Evolutionary conservation across 352 stramenopile species (phyloP), one percentile per base, ranked within the genome.

Genomic region (Pythium vanterpoolii): DNA sequence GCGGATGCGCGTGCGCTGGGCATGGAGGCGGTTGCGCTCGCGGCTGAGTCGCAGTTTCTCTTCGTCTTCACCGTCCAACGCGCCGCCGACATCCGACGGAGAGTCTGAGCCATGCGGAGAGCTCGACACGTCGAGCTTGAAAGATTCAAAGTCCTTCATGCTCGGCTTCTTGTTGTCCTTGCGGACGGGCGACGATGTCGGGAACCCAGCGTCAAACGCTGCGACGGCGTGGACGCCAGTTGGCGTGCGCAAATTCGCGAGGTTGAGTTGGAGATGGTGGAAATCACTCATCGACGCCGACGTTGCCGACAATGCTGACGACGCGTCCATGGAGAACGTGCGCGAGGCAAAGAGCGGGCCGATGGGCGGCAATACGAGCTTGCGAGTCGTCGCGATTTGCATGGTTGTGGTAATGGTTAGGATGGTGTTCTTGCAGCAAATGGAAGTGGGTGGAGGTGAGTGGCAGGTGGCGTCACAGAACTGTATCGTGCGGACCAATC

Each of bases 1-100:
- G 40, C 82, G 82, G 56, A 87, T 87, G 5, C 82, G 69, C 54
- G 79, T 91, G 46, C 79, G 82, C 62, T 91, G 82, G 4, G 82
- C 79, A 47, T 91, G 82, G 16, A 91, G 69, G 0, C 82, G 82
- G 61, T 91, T 91, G 30, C 82, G 82, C 42, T 91, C 82, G 46
- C 82, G 76, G 62, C 76, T 89, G 4, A 91, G 68, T 24, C 82
- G 82, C 49, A 89, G 61, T 50, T 89, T 89, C 55, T 86, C 79
- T 33, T 89, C 76, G 43, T 86, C 80, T 9, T 56, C 56, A 38
- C 30, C 62, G 51, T 38, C 57, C 16, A 47, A 24, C 18, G 10
- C 31, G 21, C 45, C 26, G 11, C 24, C 26, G 13, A 59, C 48
- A 50, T 77, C 62, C 0, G 56, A 61, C 6, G 68, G 57, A 28